Base-by-base conservation (phyloP, 1,139 yeast genomes). In the Yamadazyma friedrichii region DNA sequence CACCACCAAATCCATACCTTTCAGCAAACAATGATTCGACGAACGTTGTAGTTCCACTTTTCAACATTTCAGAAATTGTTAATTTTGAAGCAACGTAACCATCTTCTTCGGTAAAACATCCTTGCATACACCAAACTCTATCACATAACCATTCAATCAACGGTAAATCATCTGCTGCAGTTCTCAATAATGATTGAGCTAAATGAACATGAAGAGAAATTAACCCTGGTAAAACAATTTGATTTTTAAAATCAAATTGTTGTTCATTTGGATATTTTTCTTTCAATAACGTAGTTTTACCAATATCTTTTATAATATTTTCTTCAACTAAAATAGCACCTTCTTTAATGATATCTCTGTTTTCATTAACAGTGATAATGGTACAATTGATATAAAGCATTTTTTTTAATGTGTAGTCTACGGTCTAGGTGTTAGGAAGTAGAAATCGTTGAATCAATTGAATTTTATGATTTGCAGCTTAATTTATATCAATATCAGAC, bases 41-140 rank as follows among this genome's bases (percentile, higher is more conserved):
- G 39, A 53, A 53, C 20, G 54, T 48, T 10, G 59, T 55, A 6
- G 59, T 55, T 10, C 59, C 59, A n/a, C 54, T 46, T 35, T 53
- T 55, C 26, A 55, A 46, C 53, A 53, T 53, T 36, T 55, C 59
- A n/a, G 45, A 40, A 36, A 53, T 53, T 12, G 58, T 53, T 17
- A 53, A 48, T 41, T 51, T 50, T 2, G 59, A 42, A 9, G 58
- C 59, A 16, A 50, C 54, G 36, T 54, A 54, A 9, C 57, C 56
- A 35, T 54, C 57, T 34, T 54, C 58, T 35, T 52, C 54, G 13
- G 51, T 50, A 34, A 54, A 52, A 41, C 51, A 42, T 13, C 59
- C 56, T 34, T 53, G 56, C 54, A 54, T 53, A 15, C 57, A 55
- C 54, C 57, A 54, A 13, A 54, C 56, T n/a, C 57, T 41, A 36